Percentiles rank a stretch among this genome's conserved stretches.
Conservation (phyloP, 177 flowering plant genomes). For the Vitis hybrid region DNA sequence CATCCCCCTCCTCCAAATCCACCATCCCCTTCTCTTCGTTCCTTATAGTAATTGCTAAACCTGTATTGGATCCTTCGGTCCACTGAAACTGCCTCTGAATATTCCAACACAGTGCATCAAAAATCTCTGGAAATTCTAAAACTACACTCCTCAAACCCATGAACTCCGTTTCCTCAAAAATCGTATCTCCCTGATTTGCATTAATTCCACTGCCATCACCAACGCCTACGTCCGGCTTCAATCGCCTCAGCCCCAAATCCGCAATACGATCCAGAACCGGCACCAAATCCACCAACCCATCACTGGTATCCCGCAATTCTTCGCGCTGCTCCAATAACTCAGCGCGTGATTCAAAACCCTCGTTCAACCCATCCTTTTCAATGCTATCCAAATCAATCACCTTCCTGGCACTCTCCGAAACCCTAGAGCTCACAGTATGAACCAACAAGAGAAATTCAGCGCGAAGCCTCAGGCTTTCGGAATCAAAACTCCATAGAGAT, state of each 20-base stretch:
- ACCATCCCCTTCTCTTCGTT: constrained; percentile 24
- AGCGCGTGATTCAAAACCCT: constrained; percentile 19
- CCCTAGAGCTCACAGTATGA: constrained; percentile 49
- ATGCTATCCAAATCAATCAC: constrained; percentile 22
- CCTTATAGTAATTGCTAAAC: constrained; percentile 50
- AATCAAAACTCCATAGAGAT: constrained; percentile 51
- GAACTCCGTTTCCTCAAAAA: constrained; percentile 50
- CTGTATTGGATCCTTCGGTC: constrained; percentile 39
- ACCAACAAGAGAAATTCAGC: constrained; percentile 69
- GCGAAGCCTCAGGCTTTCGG: constrained; percentile 47
- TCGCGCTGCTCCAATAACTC: constrained; percentile 23
- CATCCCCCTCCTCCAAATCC: constrained; percentile 39
- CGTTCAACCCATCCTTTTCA: constrained; percentile 21
- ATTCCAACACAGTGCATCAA: constrained; percentile 71
- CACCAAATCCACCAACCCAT: constrained; percentile 28
- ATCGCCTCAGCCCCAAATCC: constrained; percentile 59
- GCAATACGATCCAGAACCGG: constrained; percentile 30
- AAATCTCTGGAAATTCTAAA: constrained; percentile 58
- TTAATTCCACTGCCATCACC: constrained; percentile 12
- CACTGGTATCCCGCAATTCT: constrained; percentile 18
- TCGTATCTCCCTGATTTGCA: constrained; percentile 12
- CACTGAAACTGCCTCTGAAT: constrained; percentile 56
- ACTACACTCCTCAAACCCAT: constrained; percentile 47
- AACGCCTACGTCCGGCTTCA: constrained; percentile 43
- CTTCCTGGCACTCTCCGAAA: constrained; percentile 25